Evolutionary conservation across 2,329 filamentous ascomycete genomes (phyloP), one percentile per base, ranked within the genome.

Genomic region (Fusarium tjaetaba): DNA sequence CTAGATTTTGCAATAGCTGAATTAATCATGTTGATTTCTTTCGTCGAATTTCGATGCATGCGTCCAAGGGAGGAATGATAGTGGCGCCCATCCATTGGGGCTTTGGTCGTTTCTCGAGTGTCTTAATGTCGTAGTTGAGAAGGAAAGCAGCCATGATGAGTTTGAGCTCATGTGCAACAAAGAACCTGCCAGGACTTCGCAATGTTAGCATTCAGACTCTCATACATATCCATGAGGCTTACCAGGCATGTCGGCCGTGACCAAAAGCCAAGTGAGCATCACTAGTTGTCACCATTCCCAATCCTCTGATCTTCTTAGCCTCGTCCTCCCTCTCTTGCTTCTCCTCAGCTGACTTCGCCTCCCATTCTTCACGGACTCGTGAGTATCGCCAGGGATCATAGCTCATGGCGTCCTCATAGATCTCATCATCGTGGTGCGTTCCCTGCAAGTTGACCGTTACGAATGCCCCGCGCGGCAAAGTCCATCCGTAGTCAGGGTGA

Each of bases 151-250:
- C 82, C 39, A 89, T 74, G 20, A 89, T 81, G 76, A 90, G 87
- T 77, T 90, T 90, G 20, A 88, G 80, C 76, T 89, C 87, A 64
- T 88, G 84, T 0, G 86, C 84, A 0, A 88, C 87, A 65, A 89
- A 89, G 80, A 90, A 90, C 0, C 88, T 83, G 0, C 88, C 88
- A 1, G 87, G 86, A 52, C 88, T 81, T 7, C 9, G 43, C 5
- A 53, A 4, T 22, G 11, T 63, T 22, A 55, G 28, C 39, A 30
- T 26, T 6, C 30, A 30, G 7, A 39, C 16, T 20, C 4, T n/a
- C 8, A 14, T 22, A 7, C 3, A 15, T 4, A 5, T 1, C 10
- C 8, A 78, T 4, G 10, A 53, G 38, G 70, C 79, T 75, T 45
- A 81, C 80, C 80, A 87, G 5, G 85, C 87, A 76, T 90, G 88